A percentile compares a stretch with the other conserved stretches of the same genome.
phyloP scores from a whole-genome alignment of 176 grass and related monocot species.

The Tuctoria greenei region DNA sequence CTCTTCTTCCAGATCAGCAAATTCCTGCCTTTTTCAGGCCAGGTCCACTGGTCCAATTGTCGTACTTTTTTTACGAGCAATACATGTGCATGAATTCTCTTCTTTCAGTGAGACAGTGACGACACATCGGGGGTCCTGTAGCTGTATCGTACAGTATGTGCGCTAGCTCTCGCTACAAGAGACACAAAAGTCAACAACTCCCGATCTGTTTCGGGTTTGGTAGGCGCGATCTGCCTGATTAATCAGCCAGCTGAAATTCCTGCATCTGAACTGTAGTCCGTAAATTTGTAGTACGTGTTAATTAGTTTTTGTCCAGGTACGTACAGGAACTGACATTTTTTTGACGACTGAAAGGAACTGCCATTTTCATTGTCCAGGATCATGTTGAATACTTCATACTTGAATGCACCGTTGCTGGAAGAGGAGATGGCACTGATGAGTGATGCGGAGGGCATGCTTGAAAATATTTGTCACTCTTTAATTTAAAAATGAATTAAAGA shows the following conservation, averaged over 20 bases:
- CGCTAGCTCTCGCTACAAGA: not conserved
- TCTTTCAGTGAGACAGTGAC: not conserved
- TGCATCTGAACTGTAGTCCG: not conserved
- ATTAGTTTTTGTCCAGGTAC: not conserved
- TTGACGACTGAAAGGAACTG: too few species aligned
- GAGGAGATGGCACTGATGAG: not conserved
- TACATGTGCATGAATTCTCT: constrained; percentile 25
- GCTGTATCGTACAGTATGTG: not conserved
- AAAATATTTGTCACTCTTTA: constrained; percentile 37
- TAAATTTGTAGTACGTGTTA: not conserved
- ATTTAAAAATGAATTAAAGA: too few species aligned
- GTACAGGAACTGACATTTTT: too few species aligned
- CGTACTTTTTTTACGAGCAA: constrained; percentile 15
- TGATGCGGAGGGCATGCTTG: constrained; percentile 15
- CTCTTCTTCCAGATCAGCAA: not conserved
- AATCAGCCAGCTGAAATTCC: not conserved
- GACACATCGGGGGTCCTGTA: constrained; percentile 1
- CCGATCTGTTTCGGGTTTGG: not conserved
- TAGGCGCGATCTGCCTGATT: not conserved
- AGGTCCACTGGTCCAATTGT: constrained; percentile 15
- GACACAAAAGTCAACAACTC: not conserved
- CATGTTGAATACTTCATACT: too few species aligned
- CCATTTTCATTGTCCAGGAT: not conserved
- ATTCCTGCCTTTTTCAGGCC: not conserved
- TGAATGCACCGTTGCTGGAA: not conserved